These are phyloP conservation scores for Yamadazyma oceani DNA, from an alignment of 1,139 yeast genomes.

Conservation along the genomic window DNA sequence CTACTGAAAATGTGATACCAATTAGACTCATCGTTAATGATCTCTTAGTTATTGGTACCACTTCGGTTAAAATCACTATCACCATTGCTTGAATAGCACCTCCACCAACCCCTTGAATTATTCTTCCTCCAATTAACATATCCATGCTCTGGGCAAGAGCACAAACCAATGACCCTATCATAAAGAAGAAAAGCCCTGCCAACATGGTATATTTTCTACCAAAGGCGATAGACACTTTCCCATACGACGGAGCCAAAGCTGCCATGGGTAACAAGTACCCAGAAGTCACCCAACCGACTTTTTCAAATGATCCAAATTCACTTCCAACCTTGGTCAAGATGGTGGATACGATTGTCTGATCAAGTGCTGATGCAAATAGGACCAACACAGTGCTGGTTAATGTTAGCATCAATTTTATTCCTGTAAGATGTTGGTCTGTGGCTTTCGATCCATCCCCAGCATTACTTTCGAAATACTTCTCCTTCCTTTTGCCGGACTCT, in stretches of 20 bases:
- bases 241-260: slow-evolving; percentile 59
- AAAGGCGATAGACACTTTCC: slow-evolving; percentile 57
- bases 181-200: slow-evolving; percentile 54
- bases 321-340: slow-evolving; percentile 55
- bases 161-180: slow-evolving; percentile 60
- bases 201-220: slow-evolving; percentile 58
- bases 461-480: slow-evolving; percentile 38
- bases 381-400: slow-evolving; percentile 46
- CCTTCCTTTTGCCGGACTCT: too few relatives aligned
- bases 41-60: slow-evolving; percentile 59
- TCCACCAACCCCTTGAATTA: slow-evolving; percentile 72
- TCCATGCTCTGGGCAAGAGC: slow-evolving; percentile 59
- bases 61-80: slow-evolving; percentile 58
- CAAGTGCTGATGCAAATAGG: slow-evolving; percentile 64
- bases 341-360: slow-evolving; percentile 66
- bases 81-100: slow-evolving; percentile 66
- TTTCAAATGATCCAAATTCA: slow-evolving; percentile 52
- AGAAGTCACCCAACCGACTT: slow-evolving; percentile 61
- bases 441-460: slow-evolving; percentile 61
- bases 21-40: slow-evolving; percentile 51
- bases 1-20: slow-evolving; percentile 54
- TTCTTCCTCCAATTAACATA: slow-evolving; percentile 68
- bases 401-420: slow-evolving; percentile 41
- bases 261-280: slow-evolving; percentile 64
- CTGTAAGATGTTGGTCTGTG: slow-evolving; percentile 48